Base-by-base conservation (phyloP, 2,329 filamentous ascomycete genomes). In the Zymoseptoria tritici region DNA sequence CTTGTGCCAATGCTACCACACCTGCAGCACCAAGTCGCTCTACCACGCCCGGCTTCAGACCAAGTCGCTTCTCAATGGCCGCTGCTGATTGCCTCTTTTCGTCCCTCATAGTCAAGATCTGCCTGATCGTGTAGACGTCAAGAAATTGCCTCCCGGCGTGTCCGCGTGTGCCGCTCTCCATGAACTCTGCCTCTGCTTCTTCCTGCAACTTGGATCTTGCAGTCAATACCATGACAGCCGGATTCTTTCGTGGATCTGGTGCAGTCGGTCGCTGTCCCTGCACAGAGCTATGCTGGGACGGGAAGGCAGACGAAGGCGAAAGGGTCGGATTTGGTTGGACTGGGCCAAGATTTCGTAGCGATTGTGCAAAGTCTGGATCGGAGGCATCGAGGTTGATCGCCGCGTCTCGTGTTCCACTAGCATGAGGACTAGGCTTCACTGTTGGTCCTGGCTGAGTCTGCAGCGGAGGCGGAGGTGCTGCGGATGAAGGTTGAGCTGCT, bases 291-390 rank as follows among this genome's bases (percentile, higher is more conserved):
- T 59, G 65, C 49, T 56, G 65, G 54, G 68, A 64, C 5, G 64
- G 68, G 65, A 81, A 83, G 22, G 78, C 78, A 52, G 83, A 85
- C 49, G 80, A 79, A 36, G 78, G 75, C 9, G 82, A 85, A 62
- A 80, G 76, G 24, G 82, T 83, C 2, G 82, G 82, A 60, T 80
- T 80, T 29, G 82, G 82, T 57, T 79, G 80, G 7, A 85, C 83
- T 57, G 82, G 79, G 59, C 83, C 84, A 60, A 86, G 76, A 52
- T 75, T 76, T 67, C 86, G 88, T 63, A 97, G 89, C 64, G 91
- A 95, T 71, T 85, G 87, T 80, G 92, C 89, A 83, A 81, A 93
- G 69, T 81, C 77, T 1, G 83, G 83, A 69, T 86, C 84, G 60
- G 79, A 80, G 58, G 78, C 83, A 68, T 87, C 84, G 67, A 83